A percentile compares a stretch with the other conserved stretches of the same genome.
Conservation (phyloP, 768 basidiomycete genomes). For the Boletus pseudopeckii region DNA sequence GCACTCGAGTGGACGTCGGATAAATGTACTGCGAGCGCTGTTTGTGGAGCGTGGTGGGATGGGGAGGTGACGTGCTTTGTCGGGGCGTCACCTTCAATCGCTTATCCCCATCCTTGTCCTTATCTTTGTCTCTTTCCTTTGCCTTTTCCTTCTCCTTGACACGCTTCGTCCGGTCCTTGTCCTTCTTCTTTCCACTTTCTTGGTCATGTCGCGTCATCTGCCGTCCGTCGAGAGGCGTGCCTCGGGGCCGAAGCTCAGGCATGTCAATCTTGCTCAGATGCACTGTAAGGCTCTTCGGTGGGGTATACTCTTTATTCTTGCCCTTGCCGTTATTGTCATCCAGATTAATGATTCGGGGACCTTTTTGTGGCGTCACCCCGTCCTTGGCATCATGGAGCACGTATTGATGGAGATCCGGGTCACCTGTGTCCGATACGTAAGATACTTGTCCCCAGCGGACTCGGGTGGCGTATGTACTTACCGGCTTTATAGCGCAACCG, state of each 20-base stretch:
- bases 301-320: slow-evolving; percentile 52
- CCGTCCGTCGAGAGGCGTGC: background rate
- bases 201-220: background rate
- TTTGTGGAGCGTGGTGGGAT: slow-evolving; percentile 5
- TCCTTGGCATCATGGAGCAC: slow-evolving; percentile 61
- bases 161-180: slow-evolving; percentile 17
- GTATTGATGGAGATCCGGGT: slow-evolving; percentile 70
- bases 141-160: slow-evolving; percentile 34
- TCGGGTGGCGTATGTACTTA: slow-evolving; percentile 31
- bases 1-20: slow-evolving; percentile 33
- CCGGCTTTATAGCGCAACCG: slow-evolving; percentile 75
- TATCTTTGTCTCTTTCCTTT: slow-evolving; percentile 36
- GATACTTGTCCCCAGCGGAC: too few species aligned
- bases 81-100: background rate
- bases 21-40: slow-evolving; percentile 19
- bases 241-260: slow-evolving; percentile 58
- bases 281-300: slow-evolving; percentile 64
- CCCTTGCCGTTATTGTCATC: slow-evolving; percentile 43
- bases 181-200: slow-evolving; percentile 7
- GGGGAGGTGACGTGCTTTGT: slow-evolving; percentile 10
- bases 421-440: slow-evolving; percentile 44
- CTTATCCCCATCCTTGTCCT: background rate
- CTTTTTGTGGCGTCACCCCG: slow-evolving; percentile 38
- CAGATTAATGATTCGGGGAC: slow-evolving; percentile 65
- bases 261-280: slow-evolving; percentile 86